Conservation (phyloP, 257 asterid species). For the Marsdenia floribunda region DNA sequence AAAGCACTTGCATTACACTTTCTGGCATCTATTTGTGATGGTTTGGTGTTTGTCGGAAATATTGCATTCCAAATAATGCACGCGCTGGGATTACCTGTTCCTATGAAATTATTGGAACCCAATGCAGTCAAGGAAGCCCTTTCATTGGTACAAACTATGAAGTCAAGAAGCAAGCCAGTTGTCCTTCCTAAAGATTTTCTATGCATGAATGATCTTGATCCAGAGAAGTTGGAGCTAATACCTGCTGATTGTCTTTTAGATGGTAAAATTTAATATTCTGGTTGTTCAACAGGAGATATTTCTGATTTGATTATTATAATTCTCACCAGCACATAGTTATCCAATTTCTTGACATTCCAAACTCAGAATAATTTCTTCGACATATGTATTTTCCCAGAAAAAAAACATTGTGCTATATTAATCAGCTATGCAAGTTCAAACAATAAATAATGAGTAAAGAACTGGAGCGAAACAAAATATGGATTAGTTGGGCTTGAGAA, state of each 20-base stretch:
- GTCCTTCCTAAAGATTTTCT: slow-evolving; percentile 67
- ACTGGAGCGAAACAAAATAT: background rate
- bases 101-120: slow-evolving; percentile 48
- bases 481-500: background rate
- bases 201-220: slow-evolving; percentile 43
- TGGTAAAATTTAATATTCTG: slow-evolving; percentile 41
- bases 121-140: slow-evolving; percentile 49
- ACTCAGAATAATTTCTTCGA: background rate
- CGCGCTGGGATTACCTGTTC: slow-evolving; percentile 60
- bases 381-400: background rate
- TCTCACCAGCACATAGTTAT: background rate
- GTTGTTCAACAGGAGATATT: background rate
- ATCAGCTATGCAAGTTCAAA: background rate
- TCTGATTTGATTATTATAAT: background rate
- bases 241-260: slow-evolving; percentile 42
- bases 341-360: background rate
- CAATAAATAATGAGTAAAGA: background rate
- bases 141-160: slow-evolving; percentile 50
- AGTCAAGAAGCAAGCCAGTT: slow-evolving; percentile 54
- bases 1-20: slow-evolving; percentile 63
- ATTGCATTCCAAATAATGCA: slow-evolving; percentile 86
- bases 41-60: slow-evolving; percentile 71
- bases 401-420: background rate
- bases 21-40: slow-evolving; percentile 69
- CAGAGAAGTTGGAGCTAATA: slow-evolving; percentile 35